These are phyloP conservation scores for Candida ipomoeae DNA, from an alignment of 805 yeast species.

Conservation along the genomic window DNA sequence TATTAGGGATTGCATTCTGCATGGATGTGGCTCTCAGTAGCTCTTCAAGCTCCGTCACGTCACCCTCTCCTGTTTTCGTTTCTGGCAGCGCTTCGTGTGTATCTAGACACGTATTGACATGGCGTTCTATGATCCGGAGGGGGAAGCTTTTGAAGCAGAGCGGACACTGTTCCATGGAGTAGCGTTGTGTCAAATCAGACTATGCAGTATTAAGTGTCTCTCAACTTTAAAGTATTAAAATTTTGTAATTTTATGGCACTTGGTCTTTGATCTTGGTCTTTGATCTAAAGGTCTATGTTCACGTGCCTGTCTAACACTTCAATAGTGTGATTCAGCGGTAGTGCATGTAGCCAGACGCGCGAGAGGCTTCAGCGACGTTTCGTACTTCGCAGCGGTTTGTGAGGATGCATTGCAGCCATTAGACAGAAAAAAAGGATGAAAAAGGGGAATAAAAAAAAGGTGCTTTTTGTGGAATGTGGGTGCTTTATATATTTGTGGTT, in stretches of 20 bases:
- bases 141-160: constrained; percentile 29
- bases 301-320: neutral
- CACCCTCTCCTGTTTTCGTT: neutral
- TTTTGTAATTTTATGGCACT: too few species aligned
- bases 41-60: neutral
- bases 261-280: neutral
- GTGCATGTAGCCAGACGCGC: constrained; percentile 1
- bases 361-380: neutral
- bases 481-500: neutral
- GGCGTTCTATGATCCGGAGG: constrained; percentile 29
- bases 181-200: too few species aligned
- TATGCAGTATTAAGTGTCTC: too few species aligned
- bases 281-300: neutral
- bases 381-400: neutral
- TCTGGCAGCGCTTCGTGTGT: constrained; percentile 17
- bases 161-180: constrained; percentile 27
- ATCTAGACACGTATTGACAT: constrained; percentile 40
- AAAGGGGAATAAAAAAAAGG: too few species aligned
- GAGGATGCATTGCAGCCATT: neutral
- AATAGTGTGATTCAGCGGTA: neutral
- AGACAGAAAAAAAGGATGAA: neutral
- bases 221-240: too few species aligned
- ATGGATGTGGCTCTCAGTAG: neutral
- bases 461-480: neutral
- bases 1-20: neutral